These are phyloP conservation scores for Boletus speciosus DNA, from an alignment of 768 basidiomycete species.

Conservation along the genomic window DNA sequence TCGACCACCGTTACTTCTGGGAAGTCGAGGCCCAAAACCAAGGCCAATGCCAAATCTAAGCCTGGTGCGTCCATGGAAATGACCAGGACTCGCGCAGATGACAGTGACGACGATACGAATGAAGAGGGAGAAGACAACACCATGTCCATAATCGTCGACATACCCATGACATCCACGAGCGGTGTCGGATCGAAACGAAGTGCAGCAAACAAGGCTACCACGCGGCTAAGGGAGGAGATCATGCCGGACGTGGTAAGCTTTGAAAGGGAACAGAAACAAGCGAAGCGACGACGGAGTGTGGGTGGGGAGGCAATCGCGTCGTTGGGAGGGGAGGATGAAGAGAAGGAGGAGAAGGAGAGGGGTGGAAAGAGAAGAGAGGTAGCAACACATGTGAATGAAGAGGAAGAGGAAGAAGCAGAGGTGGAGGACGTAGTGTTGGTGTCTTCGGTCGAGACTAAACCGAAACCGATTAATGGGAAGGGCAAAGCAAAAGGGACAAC, in stretches of 20 bases:
- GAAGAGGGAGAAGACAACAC: neutral
- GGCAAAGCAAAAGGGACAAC: constrained; percentile 1
- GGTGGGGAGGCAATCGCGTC: constrained; percentile 28
- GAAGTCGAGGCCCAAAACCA: constrained; percentile 4
- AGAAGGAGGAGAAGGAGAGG: constrained; percentile 13
- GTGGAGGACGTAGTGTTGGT: constrained; percentile 15
- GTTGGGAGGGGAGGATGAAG: constrained; percentile 9
- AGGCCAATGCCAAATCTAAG: constrained; percentile 2
- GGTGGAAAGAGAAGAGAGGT: constrained; percentile 18
- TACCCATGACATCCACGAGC: constrained; percentile 7
- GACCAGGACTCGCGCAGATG: neutral
- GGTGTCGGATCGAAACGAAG: constrained; percentile 38
- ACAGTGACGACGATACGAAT: neutral
- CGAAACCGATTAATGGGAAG: constrained; percentile 8
- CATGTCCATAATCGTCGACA: constrained; percentile 10
- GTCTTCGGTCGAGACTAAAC: constrained; percentile 11
- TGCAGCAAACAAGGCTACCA: constrained; percentile 52
- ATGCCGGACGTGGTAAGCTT: constrained; percentile 77
- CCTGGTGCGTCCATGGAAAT: neutral
- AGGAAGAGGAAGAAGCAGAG: constrained; percentile 26
- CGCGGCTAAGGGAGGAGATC: constrained; percentile 45
- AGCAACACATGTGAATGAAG: constrained; percentile 11
- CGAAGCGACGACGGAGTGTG: constrained; percentile 30
- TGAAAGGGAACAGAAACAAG: constrained; percentile 59
- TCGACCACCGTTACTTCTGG: neutral